Base-by-base conservation (phyloP, 1,139 yeast species). In the Nakaseomyces glabratus region DNA sequence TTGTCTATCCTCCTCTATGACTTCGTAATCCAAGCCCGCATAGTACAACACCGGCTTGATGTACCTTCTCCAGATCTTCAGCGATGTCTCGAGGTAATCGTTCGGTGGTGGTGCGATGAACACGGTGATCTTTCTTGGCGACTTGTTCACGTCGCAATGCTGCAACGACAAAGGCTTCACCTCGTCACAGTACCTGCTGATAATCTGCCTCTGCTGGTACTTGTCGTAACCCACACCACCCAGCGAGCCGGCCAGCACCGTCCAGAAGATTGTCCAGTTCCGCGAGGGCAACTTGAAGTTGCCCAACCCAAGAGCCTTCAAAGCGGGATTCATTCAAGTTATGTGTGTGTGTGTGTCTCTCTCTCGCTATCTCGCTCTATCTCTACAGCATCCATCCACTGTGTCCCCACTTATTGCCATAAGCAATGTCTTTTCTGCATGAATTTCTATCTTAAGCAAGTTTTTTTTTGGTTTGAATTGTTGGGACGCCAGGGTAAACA, bases 71-170 rank as follows among this genome's bases (percentile, higher is more conserved):
- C 90, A 86, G 39, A 81, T 71, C 40, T 69, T 70, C 60, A 82
- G 57, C 12, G 93, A 76, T 42, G 76, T 78, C 31, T 81, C 94
- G 34, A 93, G 62, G 50, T 76, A 85, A 56, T 90, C 97, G 48
- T 85, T 82, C 11, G 99, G 98, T 10, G 97, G 96, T 11, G 98
- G 98, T 0, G 95, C 94, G 40, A 88, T 71, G 52, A 78, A 88
- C 1, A 93, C 76, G 1, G 85, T 76, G 36, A 93, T 65, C 48
- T 78, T 82, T 35, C 98, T 68, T 1, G 95, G 88, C 21, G 71
- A 52, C 39, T 65, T 57, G 36, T 67, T 61, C 3, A 68, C 57
- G 23, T 72, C 68, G 34, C 76, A 53, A 1, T 69, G 66, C 24
- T 62, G 61, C 10, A 66, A 52, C 7, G 86, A 69, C 35, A 69